phyloP scores from a whole-genome alignment of 345 rosid genomes.

The Populus pruinosa region DNA sequence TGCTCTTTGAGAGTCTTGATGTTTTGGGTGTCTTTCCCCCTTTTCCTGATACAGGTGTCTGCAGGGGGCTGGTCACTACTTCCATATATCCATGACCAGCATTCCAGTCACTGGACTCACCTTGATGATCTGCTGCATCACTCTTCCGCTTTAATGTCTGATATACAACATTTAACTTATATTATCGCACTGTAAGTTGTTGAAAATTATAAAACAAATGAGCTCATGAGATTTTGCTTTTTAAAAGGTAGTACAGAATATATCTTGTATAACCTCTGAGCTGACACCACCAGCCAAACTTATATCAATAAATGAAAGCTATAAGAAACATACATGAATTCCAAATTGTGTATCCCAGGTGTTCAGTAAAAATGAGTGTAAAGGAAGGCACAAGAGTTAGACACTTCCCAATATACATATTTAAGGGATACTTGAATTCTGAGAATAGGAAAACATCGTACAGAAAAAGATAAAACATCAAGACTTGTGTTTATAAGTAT shows the following conservation, averaged over 20 bases:
- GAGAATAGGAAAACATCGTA: neutral
- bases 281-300: neutral
- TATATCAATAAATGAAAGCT: neutral
- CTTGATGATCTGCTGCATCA: slow-evolving; percentile 50
- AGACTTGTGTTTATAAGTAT: neutral
- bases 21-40: slow-evolving; percentile 64
- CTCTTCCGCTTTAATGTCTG: slow-evolving; percentile 79
- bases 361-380: neutral
- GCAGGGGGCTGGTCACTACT: slow-evolving; percentile 46
- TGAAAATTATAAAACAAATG: neutral
- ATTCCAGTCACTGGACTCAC: slow-evolving; percentile 51
- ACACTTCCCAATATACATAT: neutral
- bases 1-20: slow-evolving; percentile 58
- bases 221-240: neutral
- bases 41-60: slow-evolving; percentile 73
- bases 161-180: slow-evolving; percentile 10
- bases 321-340: neutral
- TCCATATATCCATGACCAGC: slow-evolving; percentile 47
- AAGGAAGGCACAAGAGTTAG: neutral
- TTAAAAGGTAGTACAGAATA: neutral
- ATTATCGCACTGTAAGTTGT: slow-evolving; percentile 13
- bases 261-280: neutral
- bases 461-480: neutral
- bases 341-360: neutral
- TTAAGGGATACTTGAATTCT: neutral